Conservation (phyloP, 2,329 filamentous ascomycete genomes). For the Pseudopyricularia javanii region DNA sequence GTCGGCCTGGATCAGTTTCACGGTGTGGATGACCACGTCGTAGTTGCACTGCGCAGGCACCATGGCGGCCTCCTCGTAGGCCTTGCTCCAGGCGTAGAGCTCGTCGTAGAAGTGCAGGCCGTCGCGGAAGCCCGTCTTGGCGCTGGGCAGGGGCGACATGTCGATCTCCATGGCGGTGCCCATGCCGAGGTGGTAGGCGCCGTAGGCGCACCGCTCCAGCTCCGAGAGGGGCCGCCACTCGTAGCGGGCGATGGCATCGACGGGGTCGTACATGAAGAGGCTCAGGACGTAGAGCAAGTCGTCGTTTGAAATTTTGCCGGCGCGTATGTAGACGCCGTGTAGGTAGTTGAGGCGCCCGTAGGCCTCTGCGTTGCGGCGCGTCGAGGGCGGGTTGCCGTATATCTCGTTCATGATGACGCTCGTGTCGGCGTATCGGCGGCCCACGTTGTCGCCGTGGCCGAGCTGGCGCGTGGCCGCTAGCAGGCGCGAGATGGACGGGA, state of each 20-base stretch:
- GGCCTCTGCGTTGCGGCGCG: conserved; percentile 18
- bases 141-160: conserved; percentile 18
- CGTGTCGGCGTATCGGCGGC: conserved; percentile 1
- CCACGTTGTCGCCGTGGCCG: neutral
- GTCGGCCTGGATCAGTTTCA: conserved; percentile 45
- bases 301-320: conserved; percentile 21
- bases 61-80: conserved; percentile 50
- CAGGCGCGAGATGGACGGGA: conserved; percentile 23
- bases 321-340: conserved; percentile 18
- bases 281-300: conserved; percentile 27
- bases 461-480: conserved; percentile 17
- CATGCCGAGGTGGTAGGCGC: conserved; percentile 58
- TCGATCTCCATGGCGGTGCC: conserved; percentile 59
- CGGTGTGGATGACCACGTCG: conserved; percentile 25
- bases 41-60: conserved; percentile 33
- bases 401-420: conserved; percentile 13
- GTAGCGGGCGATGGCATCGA: conserved; percentile 48
- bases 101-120: conserved; percentile 40
- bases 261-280: conserved; percentile 54
- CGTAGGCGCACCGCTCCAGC: conserved; percentile 55
- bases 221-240: conserved; percentile 60
- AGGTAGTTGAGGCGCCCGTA: conserved; percentile 26
- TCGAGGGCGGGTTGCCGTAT: conserved; percentile 20
- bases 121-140: conserved; percentile 24
- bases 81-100: conserved; percentile 30